A percentile compares a stretch with the other conserved stretches of the same genome.
Evolutionary conservation across 2,329 filamentous ascomycete genomes (phyloP).

Genomic region (Coniochaeta pulveracea): DNA sequence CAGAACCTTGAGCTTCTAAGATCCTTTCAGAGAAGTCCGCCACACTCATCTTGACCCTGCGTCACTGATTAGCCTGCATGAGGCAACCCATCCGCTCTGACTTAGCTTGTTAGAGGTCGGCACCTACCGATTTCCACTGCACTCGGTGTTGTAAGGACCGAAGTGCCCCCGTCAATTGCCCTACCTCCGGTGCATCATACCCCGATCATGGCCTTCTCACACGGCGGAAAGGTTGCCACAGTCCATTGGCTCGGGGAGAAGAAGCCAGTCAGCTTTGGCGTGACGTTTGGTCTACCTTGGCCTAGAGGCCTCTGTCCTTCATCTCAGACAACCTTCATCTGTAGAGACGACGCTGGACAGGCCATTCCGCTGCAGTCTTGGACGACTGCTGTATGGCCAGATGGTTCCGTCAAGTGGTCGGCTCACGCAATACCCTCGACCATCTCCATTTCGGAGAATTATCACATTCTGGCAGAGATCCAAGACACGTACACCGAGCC

Average conservation of each 20-base stretch:
- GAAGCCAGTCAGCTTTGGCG: slow-evolving; percentile 1
- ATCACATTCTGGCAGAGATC: slow-evolving; percentile 22
- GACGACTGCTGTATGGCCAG: slow-evolving; percentile 47
- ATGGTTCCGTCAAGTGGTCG: slow-evolving; percentile 51
- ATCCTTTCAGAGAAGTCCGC: too few species aligned
- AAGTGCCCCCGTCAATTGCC: too few species aligned
- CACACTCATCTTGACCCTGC: too few species aligned
- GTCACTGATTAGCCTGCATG: too few species aligned
- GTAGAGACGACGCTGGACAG: slow-evolving; percentile 4
- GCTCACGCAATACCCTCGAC: slow-evolving; percentile 40
- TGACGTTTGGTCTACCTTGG: slow-evolving; percentile 10
- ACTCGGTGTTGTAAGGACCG: too few species aligned
- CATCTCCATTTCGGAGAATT: slow-evolving; percentile 26
- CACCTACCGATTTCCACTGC: too few species aligned
- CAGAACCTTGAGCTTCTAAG: too few species aligned
- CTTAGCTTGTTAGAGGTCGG: too few species aligned
- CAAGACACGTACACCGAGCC: slow-evolving; percentile 1
- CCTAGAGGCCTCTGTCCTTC: slow-evolving; percentile 6
- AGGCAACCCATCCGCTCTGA: too few species aligned
- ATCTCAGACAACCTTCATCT: slow-evolving; percentile 9
- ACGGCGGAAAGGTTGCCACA: too few species aligned
- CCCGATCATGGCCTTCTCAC: too few species aligned
- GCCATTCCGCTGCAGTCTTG: slow-evolving; percentile 34
- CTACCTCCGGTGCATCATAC: too few species aligned
- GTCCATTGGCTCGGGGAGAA: neutral